A percentile compares a stretch with the other conserved stretches of the same genome.
These are phyloP conservation scores for Peronospora tabacina DNA, from an alignment of 352 stramenopile species.

Conservation along the genomic window DNA sequence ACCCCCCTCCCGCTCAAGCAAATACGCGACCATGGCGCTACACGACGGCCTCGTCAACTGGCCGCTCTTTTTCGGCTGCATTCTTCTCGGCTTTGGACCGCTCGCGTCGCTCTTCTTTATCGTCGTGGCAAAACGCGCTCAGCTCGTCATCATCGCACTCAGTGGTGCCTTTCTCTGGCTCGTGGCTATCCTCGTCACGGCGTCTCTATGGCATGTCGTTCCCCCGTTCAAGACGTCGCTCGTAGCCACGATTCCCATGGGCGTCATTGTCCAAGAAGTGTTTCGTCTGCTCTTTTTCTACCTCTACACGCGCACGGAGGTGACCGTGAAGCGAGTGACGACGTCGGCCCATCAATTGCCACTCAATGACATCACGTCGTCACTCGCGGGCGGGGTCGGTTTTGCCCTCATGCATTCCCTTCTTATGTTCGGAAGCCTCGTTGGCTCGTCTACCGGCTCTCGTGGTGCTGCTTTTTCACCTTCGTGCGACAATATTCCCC, in stretches of 20 bases:
- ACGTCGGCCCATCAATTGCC: constrained; percentile 70
- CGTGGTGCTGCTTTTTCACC: constrained; percentile 65
- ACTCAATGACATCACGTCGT: constrained; percentile 80
- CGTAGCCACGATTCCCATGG: constrained; percentile 61
- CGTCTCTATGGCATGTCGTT: constrained; percentile 70
- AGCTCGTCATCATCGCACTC: constrained; percentile 78
- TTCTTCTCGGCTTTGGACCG: constrained; percentile 70
- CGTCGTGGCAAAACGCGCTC: constrained; percentile 67
- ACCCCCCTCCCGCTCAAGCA: neutral
- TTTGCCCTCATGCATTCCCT: constrained; percentile 79
- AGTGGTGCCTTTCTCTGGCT: constrained; percentile 80
- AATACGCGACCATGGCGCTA: constrained; percentile 42
- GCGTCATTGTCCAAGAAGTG: constrained; percentile 61
- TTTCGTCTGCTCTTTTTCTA: constrained; percentile 68
- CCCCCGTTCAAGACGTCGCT: constrained; percentile 65
- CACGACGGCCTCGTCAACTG: constrained; percentile 71
- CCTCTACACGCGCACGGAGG: constrained; percentile 69
- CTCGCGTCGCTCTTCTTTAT: constrained; percentile 72
- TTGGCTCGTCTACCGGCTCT: constrained; percentile 55
- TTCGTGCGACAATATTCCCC: constrained; percentile 63
- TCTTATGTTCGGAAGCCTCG: constrained; percentile 78
- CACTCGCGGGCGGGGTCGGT: constrained; percentile 65
- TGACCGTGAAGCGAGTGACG: constrained; percentile 66
- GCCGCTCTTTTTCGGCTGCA: constrained; percentile 79
- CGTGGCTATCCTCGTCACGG: constrained; percentile 66